Evolutionary conservation across 768 basidiomycete species (phyloP).

Genomic region (Serendipita sp.): DNA sequence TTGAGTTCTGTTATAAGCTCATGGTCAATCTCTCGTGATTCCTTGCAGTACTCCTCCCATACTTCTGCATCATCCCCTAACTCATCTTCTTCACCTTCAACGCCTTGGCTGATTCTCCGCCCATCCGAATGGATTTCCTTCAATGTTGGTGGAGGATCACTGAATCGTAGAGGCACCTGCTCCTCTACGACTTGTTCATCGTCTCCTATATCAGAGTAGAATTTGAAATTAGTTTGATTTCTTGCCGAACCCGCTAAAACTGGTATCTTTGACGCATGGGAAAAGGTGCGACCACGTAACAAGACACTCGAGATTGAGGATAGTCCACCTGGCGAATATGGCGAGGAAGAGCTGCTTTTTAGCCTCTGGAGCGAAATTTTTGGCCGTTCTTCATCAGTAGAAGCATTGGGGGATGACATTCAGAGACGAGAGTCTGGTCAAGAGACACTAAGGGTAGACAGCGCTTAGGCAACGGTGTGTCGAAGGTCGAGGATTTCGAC

Average conservation of each 20-base stretch:
- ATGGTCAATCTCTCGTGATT: neutral
- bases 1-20: constrained; percentile 1
- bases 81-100: neutral
- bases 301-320: neutral
- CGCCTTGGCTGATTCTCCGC: neutral
- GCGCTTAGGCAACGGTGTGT: neutral
- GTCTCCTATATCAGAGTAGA: constrained; percentile 5
- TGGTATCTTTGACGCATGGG: neutral
- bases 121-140: neutral
- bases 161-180: neutral
- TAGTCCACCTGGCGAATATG: neutral
- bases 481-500: neutral
- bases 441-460: neutral
- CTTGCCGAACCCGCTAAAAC: neutral
- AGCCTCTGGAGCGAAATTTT: neutral
- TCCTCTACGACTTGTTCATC: neutral
- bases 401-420: neutral
- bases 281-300: neutral
- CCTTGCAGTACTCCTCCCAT: neutral
- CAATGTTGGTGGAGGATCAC: neutral
- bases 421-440: neutral
- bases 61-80: constrained; percentile 2
- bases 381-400: neutral
- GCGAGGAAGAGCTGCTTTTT: no score
- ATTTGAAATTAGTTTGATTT: neutral